Percentiles rank a stretch among this genome's conserved stretches.
phyloP scores from a whole-genome alignment of 2,329 filamentous ascomycete species.

The Colletotrichum orchidophilum region DNA sequence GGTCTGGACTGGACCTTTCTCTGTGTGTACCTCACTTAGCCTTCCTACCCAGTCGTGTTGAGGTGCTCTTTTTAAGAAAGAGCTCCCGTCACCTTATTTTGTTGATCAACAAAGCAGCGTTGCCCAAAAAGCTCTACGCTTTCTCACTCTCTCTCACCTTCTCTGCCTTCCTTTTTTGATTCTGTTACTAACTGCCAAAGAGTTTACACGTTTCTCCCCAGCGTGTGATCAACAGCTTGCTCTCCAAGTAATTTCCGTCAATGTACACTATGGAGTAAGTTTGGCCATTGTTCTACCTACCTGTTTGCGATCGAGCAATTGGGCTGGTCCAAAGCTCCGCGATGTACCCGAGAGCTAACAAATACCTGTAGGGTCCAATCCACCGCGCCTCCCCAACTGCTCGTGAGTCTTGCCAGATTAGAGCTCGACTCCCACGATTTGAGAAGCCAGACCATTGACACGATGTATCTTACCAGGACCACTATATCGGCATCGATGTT shows the following conservation, averaged over 20 bases:
- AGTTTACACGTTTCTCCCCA: neutral
- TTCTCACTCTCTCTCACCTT: neutral
- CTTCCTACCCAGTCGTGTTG: conserved; percentile 15
- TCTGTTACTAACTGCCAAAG: neutral
- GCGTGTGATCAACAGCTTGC: neutral
- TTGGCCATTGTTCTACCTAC: neutral
- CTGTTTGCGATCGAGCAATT: neutral
- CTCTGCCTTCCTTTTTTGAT: neutral
- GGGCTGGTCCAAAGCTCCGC: neutral
- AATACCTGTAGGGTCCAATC: conserved; percentile 8
- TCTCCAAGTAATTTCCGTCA: neutral
- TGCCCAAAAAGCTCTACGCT: neutral
- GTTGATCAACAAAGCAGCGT: neutral
- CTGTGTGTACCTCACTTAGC: neutral
- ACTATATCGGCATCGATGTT: conserved; percentile 90
- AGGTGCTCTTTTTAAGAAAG: conserved; percentile 19
- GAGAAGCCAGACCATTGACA: conserved; percentile 10
- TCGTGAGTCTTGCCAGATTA: conserved; percentile 16
- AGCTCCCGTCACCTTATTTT: conserved; percentile 8
- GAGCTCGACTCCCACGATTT: neutral
- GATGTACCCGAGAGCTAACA: neutral
- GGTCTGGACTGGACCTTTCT: neutral
- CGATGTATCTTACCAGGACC: conserved; percentile 51
- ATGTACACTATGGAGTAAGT: conserved; percentile 28
- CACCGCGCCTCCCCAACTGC: conserved; percentile 20